Evolutionary conservation across 176 grass and related monocot genomes (phyloP), one percentile per base, ranked within the genome.

Genomic region (Alloteropsis semialata): DNA sequence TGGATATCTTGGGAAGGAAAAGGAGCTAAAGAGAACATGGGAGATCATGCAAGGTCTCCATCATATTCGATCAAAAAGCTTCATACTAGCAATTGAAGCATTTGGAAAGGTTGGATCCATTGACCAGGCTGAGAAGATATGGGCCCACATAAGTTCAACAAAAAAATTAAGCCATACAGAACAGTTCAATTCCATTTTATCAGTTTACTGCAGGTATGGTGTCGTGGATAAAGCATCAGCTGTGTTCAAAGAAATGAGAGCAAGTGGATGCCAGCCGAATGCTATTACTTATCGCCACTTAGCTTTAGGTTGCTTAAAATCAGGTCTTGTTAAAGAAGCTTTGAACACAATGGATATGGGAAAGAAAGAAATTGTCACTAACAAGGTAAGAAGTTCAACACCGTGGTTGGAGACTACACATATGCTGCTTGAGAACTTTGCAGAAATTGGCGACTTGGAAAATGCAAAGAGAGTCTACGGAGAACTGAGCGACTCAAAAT

Each of bases 211-310:
- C 53, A 85, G 87, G 76, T 87, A 93, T 33, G 96, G 91, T 16
- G 70, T 91, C 41, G 75, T 93, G 65, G 87, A 91, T 74, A 93
- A 93, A 85, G 96, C 96, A 74, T 84, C 86, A 10, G 82, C 81
- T 12, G 76, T 98, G 60, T 98, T 93, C 84, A 95, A 93, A 85
- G 87, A 92, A 88, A 98, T 98, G 88, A 72, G 88, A 81, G 84
- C 82, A 88, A 93, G 71, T 22, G 76, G 82, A 60, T 95, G 93
- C 72, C 85, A 92, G 48, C 85, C 91, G 28, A 98, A 98, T 84
- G 96, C 96, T 81, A 98, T 95, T 72, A 98, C 93, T 24, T 95
- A 93, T 79, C 89, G 91, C 27, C 92, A 98, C 82, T 76, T 98
- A 49, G 80, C 90, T 68, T 55, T 95, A 73, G 91, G 96, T 75